Evolutionary conservation across 345 rosid species (phyloP).

Genomic region (Acer saccharum): DNA sequence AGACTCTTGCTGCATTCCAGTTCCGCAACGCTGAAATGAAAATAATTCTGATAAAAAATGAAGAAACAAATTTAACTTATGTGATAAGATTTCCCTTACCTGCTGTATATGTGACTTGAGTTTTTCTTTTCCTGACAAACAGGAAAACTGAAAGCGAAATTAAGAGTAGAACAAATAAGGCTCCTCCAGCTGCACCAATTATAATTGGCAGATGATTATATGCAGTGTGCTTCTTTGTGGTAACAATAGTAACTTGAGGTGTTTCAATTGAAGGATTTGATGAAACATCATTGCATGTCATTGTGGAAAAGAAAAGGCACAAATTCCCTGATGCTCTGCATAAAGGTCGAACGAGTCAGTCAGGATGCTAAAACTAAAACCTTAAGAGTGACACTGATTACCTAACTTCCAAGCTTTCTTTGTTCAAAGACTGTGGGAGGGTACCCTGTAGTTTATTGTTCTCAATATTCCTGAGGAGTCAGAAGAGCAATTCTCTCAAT

Average conservation of each 20-base stretch:
- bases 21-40: constrained; percentile 55
- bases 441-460: constrained; percentile 75
- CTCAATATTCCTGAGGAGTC: constrained; percentile 69
- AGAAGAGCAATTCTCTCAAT: background rate
- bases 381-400: constrained; percentile 14
- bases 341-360: background rate
- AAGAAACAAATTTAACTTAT: constrained; percentile 5
- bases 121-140: constrained; percentile 44
- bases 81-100: constrained; percentile 42
- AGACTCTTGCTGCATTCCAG: constrained; percentile 82
- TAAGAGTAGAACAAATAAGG: constrained; percentile 49
- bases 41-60: constrained; percentile 9
- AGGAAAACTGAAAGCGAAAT: constrained; percentile 38
- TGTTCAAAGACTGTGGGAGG: constrained; percentile 72
- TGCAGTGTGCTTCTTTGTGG: constrained; percentile 44
- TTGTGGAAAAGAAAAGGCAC: constrained; percentile 72
- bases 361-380: constrained; percentile 8
- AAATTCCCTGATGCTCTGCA: constrained; percentile 76
- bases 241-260: constrained; percentile 72
- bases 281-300: constrained; percentile 62
- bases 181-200: constrained; percentile 64
- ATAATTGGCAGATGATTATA: constrained; percentile 45
- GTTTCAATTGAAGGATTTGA: constrained; percentile 66
- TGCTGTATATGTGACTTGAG: constrained; percentile 37
- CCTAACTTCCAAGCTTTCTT: constrained; percentile 73